Base-by-base conservation (phyloP, 345 rosid species). In the Leavenworthia alabamica region DNA sequence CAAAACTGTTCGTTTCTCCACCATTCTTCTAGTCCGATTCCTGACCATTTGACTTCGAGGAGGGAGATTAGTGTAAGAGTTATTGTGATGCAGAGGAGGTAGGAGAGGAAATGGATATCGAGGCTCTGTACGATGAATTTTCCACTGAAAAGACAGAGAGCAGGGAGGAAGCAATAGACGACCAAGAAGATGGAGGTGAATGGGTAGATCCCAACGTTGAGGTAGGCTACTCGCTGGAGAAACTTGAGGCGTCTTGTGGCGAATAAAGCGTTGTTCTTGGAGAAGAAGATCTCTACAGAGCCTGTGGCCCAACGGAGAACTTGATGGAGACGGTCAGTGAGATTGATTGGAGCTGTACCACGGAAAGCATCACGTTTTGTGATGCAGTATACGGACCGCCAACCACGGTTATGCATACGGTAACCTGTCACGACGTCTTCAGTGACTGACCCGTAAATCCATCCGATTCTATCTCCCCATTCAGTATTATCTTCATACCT, bases 1-100 rank as follows among this genome's bases (percentile, higher is more conserved):
- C 97, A 92, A 66, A 92, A 92, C 64, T 86, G 95, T 81, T 92
- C 95, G 5, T 92, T 92, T 19, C 95, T 78, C 98, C 97, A 92
- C 79, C 82, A 83, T 48, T 89, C 98, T 65, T 92, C 98, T 0
- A 90, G 80, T 5, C 77, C 86, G 0, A 92, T 73, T 0, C 96
- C 95, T 0, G 97, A 92, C 97, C 96, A 89, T 58, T 82, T 89
- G 31, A 89, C 95, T 73, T 92, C 98, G 0, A 92, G 90, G 28
- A 89, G 83, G 52, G 93, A 89, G 62, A 89, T 75, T 13, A 86
- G 78, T 3, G 68, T 72, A 13, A 92, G 71, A 1, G 98, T 79
- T 9, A 81, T 0, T 5, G 85, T 81, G 58, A 86, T 91, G 66
- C 67, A 29, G 8, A 91, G 85, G 67, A 91, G 86, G 77, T 88